phyloP scores from a whole-genome alignment of 2,329 filamentous ascomycete genomes.

The Microdochium trichocladiopsis region DNA sequence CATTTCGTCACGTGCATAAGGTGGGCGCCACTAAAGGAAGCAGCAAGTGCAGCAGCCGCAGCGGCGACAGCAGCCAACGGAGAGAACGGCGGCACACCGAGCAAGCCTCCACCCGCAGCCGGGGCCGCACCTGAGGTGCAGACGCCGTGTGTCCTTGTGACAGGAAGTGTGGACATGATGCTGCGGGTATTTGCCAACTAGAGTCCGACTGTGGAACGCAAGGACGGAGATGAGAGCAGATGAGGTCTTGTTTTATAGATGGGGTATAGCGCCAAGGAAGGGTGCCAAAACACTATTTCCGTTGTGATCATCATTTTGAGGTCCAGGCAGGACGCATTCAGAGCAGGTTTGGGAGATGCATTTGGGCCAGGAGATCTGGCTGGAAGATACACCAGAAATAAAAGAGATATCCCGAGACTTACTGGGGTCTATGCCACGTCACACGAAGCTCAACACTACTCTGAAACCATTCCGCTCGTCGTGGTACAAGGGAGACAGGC shows the following conservation, averaged over 20 bases:
- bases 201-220: not conserved
- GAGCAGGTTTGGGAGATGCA: not conserved
- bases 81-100: slow-evolving; percentile 30
- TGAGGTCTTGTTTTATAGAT: not conserved
- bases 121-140: slow-evolving; percentile 51
- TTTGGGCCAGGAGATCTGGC: not conserved
- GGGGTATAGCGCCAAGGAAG: not conserved
- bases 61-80: slow-evolving; percentile 48
- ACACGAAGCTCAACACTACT: not conserved
- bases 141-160: slow-evolving; percentile 81
- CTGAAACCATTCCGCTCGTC: no score
- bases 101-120: slow-evolving; percentile 38
- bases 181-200: slow-evolving; percentile 69
- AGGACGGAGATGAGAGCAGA: not conserved
- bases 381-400: not conserved
- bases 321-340: not conserved
- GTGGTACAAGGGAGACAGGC: no score
- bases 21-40: slow-evolving; percentile 65
- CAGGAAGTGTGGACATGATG: slow-evolving; percentile 76
- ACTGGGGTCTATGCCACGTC: not conserved
- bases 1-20: slow-evolving; percentile 82
- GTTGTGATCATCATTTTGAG: not conserved
- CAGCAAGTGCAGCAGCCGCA: slow-evolving; percentile 28
- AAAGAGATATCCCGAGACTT: slow-evolving; percentile 1
- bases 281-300: no score